Evolutionary conservation across 83 land plant genomes (phyloP).

Genomic region (Diphasiastrum complanatum): DNA sequence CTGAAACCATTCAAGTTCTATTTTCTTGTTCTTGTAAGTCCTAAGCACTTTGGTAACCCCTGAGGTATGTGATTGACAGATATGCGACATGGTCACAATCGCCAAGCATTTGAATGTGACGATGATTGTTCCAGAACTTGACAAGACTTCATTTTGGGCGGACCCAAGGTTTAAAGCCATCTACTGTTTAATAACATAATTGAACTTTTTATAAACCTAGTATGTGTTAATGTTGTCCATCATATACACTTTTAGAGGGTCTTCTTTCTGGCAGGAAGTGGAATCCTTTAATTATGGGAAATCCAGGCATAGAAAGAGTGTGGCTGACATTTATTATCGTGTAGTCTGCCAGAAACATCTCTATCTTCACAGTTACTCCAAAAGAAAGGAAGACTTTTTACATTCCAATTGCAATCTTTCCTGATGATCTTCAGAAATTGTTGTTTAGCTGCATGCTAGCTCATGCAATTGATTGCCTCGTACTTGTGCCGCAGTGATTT

Average conservation of each 20-base stretch:
- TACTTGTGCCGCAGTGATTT: constrained; percentile 13
- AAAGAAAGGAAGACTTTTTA: no score
- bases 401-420: not conserved
- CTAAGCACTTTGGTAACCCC: not conserved
- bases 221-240: not conserved
- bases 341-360: no score
- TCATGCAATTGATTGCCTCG: not conserved
- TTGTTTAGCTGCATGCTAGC: not conserved
- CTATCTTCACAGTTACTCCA: no score
- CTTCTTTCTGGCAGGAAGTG: no score
- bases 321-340: no score
- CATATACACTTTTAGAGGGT: not conserved
- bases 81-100: constrained; percentile 23
- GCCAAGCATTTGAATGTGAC: constrained; percentile 21
- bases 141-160: constrained; percentile 24
- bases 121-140: constrained; percentile 30
- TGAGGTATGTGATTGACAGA: not conserved
- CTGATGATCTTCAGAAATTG: not conserved
- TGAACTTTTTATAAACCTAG: not conserved
- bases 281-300: no score
- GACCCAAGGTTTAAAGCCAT: constrained; percentile 16
- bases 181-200: not conserved
- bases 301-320: no score
- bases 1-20: no score
- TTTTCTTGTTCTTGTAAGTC: no score